Percentiles rank a stretch among this genome's conserved stretches.
phyloP scores from a whole-genome alignment of 805 yeast species.

The Saturnispora serradocipensis region DNA sequence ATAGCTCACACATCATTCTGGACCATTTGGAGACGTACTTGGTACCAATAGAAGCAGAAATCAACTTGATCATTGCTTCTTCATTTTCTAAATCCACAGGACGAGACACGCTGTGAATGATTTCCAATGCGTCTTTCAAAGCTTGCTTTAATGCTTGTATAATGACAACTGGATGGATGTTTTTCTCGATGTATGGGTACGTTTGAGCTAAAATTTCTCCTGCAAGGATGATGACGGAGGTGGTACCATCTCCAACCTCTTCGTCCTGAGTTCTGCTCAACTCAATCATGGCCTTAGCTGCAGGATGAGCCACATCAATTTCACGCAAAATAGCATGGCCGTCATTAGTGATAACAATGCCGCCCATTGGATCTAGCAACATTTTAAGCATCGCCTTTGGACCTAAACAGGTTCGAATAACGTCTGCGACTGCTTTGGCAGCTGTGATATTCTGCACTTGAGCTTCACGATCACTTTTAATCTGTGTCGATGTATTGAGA shows the following conservation, averaged over 20 bases:
- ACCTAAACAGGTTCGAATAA: slow-evolving; percentile 94
- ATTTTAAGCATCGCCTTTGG: slow-evolving; percentile 99
- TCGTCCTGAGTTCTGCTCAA: slow-evolving; percentile 95
- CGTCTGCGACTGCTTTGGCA: slow-evolving; percentile 98
- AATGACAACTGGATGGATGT: slow-evolving; percentile 93
- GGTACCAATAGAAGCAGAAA: slow-evolving; percentile 90
- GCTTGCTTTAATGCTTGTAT: slow-evolving; percentile 92
- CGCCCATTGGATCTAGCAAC: slow-evolving; percentile 95
- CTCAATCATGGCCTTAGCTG: slow-evolving; percentile 98
- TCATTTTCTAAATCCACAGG: slow-evolving; percentile 83
- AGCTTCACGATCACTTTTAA: slow-evolving; percentile 96
- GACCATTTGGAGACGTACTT: slow-evolving; percentile 91
- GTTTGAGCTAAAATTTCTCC: slow-evolving; percentile 96
- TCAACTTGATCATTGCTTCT: slow-evolving; percentile 74
- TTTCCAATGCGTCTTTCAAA: slow-evolving; percentile 78
- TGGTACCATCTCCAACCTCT: slow-evolving; percentile 86
- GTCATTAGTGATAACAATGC: slow-evolving; percentile 93
- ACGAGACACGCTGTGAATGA: slow-evolving; percentile 72
- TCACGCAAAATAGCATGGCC: slow-evolving; percentile 98
- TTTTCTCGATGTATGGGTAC: slow-evolving; percentile 87
- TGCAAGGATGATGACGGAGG: slow-evolving; percentile 92
- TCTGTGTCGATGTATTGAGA: slow-evolving; percentile 80
- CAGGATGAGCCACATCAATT: slow-evolving; percentile 96
- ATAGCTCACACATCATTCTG: slow-evolving; percentile 78
- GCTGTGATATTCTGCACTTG: slow-evolving; percentile 96